Conservation (phyloP, 2,329 filamentous ascomycete genomes). For the Penicillium hesseltinei region DNA sequence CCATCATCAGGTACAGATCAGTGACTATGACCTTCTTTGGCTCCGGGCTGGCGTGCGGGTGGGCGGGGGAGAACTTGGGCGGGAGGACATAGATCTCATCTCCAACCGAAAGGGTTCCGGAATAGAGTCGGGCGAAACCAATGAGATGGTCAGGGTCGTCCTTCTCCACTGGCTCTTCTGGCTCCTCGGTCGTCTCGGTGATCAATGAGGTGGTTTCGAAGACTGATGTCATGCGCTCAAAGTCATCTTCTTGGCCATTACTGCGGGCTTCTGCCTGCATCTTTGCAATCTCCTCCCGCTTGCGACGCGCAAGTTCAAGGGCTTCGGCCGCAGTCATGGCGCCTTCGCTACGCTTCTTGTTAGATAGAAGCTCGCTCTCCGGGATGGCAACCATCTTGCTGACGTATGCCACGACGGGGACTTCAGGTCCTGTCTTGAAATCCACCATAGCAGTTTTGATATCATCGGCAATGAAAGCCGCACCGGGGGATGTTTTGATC, state of each 20-base stretch:
- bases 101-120: constrained; percentile 82
- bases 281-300: constrained; percentile 81
- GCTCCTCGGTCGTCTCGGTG: constrained; percentile 50
- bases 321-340: constrained; percentile 85
- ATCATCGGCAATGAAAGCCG: constrained; percentile 64
- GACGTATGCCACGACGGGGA: constrained; percentile 88
- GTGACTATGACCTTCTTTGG: constrained; percentile 82
- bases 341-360: constrained; percentile 67
- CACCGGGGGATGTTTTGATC: constrained; percentile 75
- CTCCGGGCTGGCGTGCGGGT: constrained; percentile 67
- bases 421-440: constrained; percentile 68
- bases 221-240: constrained; percentile 59
- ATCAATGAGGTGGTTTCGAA: constrained; percentile 60
- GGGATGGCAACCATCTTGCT: constrained; percentile 98
- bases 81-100: constrained; percentile 88
- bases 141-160: constrained; percentile 83
- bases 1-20: constrained; percentile 94
- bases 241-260: constrained; percentile 45
- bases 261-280: constrained; percentile 62
- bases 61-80: constrained; percentile 85
- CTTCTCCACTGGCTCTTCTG: constrained; percentile 55
- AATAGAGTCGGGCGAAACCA: constrained; percentile 91
- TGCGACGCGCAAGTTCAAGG: constrained; percentile 78
- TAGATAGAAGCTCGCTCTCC: constrained; percentile 85
- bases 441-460: constrained; percentile 78